These are phyloP conservation scores for Trichoderma sp. DNA, from an alignment of 2,329 filamentous ascomycete genomes.

Conservation along the genomic window DNA sequence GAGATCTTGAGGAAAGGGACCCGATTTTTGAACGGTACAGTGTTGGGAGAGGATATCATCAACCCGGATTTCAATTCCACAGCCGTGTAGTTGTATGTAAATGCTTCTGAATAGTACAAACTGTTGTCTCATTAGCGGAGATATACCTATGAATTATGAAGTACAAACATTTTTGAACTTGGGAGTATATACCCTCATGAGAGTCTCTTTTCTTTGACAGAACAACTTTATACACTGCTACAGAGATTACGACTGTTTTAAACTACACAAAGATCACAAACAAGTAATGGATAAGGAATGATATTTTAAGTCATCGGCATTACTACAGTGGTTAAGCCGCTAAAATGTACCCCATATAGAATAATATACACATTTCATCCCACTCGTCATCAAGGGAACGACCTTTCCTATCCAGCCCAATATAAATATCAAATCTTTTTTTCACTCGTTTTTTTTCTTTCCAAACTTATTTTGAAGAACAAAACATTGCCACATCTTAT, in stretches of 20 bases:
- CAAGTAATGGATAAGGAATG: neutral
- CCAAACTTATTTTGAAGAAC: neutral
- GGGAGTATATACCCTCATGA: neutral
- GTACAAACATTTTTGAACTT: too few relatives aligned
- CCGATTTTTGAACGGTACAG: conserved; percentile 30
- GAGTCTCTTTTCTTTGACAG: neutral
- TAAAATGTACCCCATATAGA: neutral
- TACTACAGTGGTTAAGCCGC: conserved; percentile 13
- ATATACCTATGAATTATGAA: neutral
- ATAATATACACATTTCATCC: conserved; percentile 2
- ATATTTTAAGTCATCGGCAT: neutral
- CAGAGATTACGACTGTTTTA: neutral
- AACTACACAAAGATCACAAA: neutral
- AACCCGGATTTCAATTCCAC: conserved; percentile 27
- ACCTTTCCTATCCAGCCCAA: neutral
- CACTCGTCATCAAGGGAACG: neutral
- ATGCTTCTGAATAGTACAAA: neutral
- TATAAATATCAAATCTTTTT: neutral
- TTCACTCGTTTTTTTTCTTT: neutral
- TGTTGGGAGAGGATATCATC: conserved; percentile 25
- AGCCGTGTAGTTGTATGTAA: neutral
- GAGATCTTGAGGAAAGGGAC: conserved; percentile 31
- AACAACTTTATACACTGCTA: neutral
- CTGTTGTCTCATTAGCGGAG: neutral
- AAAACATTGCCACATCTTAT: neutral